Evolutionary conservation across 1,139 yeast genomes (phyloP), one percentile per base, ranked within the genome.

Genomic region (Diutina sp.): DNA sequence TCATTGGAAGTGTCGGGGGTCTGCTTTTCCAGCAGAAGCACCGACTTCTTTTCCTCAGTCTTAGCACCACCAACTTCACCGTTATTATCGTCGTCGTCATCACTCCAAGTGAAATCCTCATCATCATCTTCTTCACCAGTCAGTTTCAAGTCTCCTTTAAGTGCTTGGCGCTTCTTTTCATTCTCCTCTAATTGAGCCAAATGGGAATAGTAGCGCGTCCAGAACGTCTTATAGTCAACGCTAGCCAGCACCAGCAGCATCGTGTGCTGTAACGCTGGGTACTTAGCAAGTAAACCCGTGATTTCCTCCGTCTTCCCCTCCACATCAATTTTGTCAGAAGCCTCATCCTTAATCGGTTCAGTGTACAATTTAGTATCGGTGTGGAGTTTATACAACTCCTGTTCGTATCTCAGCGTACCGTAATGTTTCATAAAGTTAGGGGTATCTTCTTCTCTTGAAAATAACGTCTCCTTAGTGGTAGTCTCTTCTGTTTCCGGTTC

Each of bases 161-260:
- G 51, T 58, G 77, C 77, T 67, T 82, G 85, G 62, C 97, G 79
- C 65, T 82, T 80, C 61, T 76, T 73, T 62, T 90, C 97, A 61
- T 82, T 84, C 35, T 77, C 78, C 53, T 81, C 74, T 54, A 90
- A 80, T 60, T 77, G 76, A 18, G 71, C 69, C 57, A 81, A 81
- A 66, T 80, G 76, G 58, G 71, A 74, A 67, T 82, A 87, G 69
- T 89, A 91, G 54, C 85, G 77, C 54, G 74, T 72, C 98, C 98
- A 91, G 67, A 91, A 91, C 53, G 73, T 72, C 38, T 77, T 73
- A 62, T 83, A 86, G 0, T 82, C 64, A 16, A 89, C 71, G 60
- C 78, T 68, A 1, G 76, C 80, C 0, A 95, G 95, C 1, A 89
- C 96, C 12, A 90, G 66, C 57, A 83, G 82, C 83, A 83, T 83